Base-by-base conservation (phyloP, 2,329 filamentous ascomycete genomes). In the Diaporthe amygdali region DNA sequence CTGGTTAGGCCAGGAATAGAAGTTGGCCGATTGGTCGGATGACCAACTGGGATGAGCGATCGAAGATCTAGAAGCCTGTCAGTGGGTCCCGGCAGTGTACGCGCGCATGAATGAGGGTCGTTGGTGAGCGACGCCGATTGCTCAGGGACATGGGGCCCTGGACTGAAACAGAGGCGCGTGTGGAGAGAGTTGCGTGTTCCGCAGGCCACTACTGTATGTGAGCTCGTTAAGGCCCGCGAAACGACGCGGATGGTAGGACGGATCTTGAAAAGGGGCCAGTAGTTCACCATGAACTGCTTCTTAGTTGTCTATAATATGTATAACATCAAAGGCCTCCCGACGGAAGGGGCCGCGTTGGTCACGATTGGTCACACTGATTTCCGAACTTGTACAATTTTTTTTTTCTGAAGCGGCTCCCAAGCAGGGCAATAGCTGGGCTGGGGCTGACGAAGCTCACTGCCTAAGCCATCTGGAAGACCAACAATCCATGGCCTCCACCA, bases 41-140 rank as follows among this genome's bases (percentile, higher is more conserved):
- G 59, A n/a, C 41, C 20, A 12, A 7, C 41, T 46, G 59, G 59
- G 41, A 63, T 63, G 41, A 14, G 25, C 27, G 59, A 63, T 63
- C 41, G 41, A 63, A 63, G 59, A 63, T 63, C 59, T 49, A 47
- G 59, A 63, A 63, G 59, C 41, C 59, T 63, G 59, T 30, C 27
- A n/a, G 59, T 63, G 59, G 59, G 34, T 41, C 59, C 59, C 59
- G 59, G 59, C 41, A 47, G 59, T 34, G 10, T 46, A n/a, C 41
- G 59, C 59, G 59, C 59, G 59, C 59, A 63, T 63, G 59, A 63
- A 47, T 63, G 20, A 63, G 59, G 59, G 59, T 49, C 39, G 12
- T 37, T 22, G 32, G 8, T 37, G 25, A 39, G 39, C 9, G 37
- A 39, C 10, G 37, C 37, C 9, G 37, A 39, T 39, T 39, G 37